Evolutionary conservation across 495 filamentous ascomycete species (phyloP), one percentile per base, ranked within the genome.

Genomic region (Penicillium longicatenatum): DNA sequence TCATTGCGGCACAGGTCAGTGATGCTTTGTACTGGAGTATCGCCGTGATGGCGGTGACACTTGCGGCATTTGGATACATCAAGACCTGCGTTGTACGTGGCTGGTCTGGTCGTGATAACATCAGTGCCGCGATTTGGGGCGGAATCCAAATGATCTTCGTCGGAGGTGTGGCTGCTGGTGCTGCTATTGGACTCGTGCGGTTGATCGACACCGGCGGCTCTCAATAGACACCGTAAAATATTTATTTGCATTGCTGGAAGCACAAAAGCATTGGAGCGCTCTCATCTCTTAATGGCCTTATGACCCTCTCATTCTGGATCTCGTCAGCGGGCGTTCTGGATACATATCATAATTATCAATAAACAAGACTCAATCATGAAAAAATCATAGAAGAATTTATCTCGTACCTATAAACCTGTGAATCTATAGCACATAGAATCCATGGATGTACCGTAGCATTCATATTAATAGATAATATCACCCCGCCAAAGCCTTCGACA

Each of bases 1-100:
- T 92, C 63, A 84, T 87, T 60, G 81, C 85, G 17, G 57, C 69
- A 2, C 63, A 78, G 31, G 83, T 90, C 5, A 68, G 76, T 21
- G 58, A 71, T 6, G 89, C 86, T n/a, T 68, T 93, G 59, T 79
- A 79, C 46, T 85, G 81, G 75, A 90, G 87, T 57, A 86, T 91
- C 50, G 78, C 70, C 0, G 79, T 91, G 10, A 91, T 89, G 80
- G 80, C 81, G 4, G 59, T 89, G 19, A 85, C 87, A 2, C 66
- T 93, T 52, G 84, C 90, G 61, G 72, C 73, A 0, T 93, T 93
- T 69, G 89, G 89, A 2, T 88, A 87, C 53, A 77, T 76, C 21
- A 91, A 92, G 77, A 86, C 85, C n/a, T 83, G 63, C 50, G 83
- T 73, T 64, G 77, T 74, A 50, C 62, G 65, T 31, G 75, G 70